Evolutionary conservation across 2,329 filamentous ascomycete species (phyloP), one percentile per base, ranked within the genome.

Genomic region (Zalaria obscura): DNA sequence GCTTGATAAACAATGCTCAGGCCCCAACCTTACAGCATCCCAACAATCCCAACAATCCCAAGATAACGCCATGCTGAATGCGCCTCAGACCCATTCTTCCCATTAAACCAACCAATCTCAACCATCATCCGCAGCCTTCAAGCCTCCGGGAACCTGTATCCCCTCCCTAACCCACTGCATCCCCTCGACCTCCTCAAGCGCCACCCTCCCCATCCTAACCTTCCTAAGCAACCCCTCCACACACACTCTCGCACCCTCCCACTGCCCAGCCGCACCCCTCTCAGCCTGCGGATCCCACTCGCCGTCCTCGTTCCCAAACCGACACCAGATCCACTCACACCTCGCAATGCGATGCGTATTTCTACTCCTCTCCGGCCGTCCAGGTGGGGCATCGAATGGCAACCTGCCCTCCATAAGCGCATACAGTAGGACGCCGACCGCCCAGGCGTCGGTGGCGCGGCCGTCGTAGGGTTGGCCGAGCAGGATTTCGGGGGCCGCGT

Each of bases 401-500:
- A 98, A 65, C 27, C 89, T 75, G n/a, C 83, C 82, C 63, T 98
- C 91, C 60, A 96, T 80, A 3, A 96, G 74, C 2, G 91, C 87
- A 57, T 96, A 98, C 0, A 96, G 72, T 3, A 96, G 67, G 1
- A 98, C 91, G 40, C 91, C 91, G 1, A 96, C 70, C 0, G 89
- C 93, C 91, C 91, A 98, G 6, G 86, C 87, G 57, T 98, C 91
- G 1, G 83, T 94, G 2, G 81, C 76, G 32, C 86, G 83, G 28
- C 91, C 91, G 57, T 96, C 88, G 57, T 98, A 98, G 5, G 85
- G 78, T 55, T 94, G 85, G 25, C 89, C 89, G 70, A 98, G 85
- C 41, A 98, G 80, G 36, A 98, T 87, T 59, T 98, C 91, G 0
- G 91, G 91, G 0, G 91, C 89, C 2, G 89, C 89, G 57, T 98